phyloP scores from a whole-genome alignment of 1,284 basidiomycete genomes.

The Pseudozyma sp. region DNA sequence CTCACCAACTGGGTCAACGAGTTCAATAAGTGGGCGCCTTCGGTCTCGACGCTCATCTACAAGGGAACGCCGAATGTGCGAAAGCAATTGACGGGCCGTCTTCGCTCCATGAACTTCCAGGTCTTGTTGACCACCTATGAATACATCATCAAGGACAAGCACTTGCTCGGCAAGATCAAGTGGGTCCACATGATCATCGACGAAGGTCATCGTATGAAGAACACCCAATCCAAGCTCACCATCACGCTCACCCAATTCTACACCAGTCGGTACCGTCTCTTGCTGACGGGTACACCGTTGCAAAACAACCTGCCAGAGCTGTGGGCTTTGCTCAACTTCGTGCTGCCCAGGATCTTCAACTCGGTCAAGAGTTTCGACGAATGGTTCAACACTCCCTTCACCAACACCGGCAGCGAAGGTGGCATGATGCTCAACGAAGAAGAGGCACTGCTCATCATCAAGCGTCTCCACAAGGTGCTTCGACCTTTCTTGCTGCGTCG shows the following conservation, averaged over 20 bases:
- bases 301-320: constrained; percentile 99
- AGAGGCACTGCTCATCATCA: constrained; percentile 96
- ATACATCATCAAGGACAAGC: constrained; percentile 70
- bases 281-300: constrained; percentile 96
- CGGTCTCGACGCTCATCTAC: constrained; percentile 66
- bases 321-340: constrained; percentile 98
- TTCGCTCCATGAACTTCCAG: constrained; percentile 66
- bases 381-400: constrained; percentile 99
- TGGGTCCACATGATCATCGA: constrained; percentile 70
- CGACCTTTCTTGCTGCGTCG: constrained; percentile 95
- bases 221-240: constrained; percentile 93
- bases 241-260: constrained; percentile 95
- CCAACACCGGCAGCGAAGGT: constrained; percentile 87
- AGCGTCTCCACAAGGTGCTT: constrained; percentile 97
- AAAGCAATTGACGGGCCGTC: constrained; percentile 60
- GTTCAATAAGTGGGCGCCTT: constrained; percentile 68
- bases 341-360: constrained; percentile 97
- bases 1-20: constrained; percentile 69
- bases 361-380: constrained; percentile 99
- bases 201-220: constrained; percentile 97
- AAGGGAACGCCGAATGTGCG: constrained; percentile 67
- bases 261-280: constrained; percentile 90
- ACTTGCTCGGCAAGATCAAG: constrained; percentile 68
- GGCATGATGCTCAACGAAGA: constrained; percentile 97
- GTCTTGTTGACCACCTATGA: constrained; percentile 68